These are phyloP conservation scores for Canavalia ensiformis DNA, from an alignment of 306 rosid genomes.

Conservation along the genomic window DNA sequence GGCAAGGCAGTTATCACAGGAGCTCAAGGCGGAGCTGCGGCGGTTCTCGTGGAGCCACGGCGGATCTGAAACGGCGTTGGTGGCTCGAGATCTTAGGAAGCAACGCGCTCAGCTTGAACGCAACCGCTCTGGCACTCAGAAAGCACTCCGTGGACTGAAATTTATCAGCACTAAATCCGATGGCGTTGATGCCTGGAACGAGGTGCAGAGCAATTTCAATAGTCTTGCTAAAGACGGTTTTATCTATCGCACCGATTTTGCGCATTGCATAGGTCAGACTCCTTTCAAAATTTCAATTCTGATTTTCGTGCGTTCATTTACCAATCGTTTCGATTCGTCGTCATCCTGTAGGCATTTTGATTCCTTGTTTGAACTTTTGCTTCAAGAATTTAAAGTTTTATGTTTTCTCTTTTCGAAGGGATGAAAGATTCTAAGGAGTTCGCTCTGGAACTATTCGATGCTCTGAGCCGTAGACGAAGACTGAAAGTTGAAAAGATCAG, in stretches of 20 bases:
- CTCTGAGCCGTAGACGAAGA: slow-evolving; percentile 83
- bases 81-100: slow-evolving; percentile 77
- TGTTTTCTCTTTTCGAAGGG: slow-evolving; percentile 52
- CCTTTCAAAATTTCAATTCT: slow-evolving; percentile 11
- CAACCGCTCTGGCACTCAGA: slow-evolving; percentile 72
- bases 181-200: slow-evolving; percentile 82
- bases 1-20: slow-evolving; percentile 89
- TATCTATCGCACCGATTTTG: slow-evolving; percentile 83
- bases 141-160: slow-evolving; percentile 81
- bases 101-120: slow-evolving; percentile 91
- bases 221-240: slow-evolving; percentile 75
- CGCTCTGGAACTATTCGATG: slow-evolving; percentile 82
- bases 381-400: background rate
- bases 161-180: slow-evolving; percentile 73
- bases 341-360: background rate
- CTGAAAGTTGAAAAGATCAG: slow-evolving; percentile 74
- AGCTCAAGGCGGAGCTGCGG: slow-evolving; percentile 73
- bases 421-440: slow-evolving; percentile 92
- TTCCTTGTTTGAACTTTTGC: background rate
- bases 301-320: background rate
- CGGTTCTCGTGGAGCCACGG: slow-evolving; percentile 84
- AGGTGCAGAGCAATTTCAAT: slow-evolving; percentile 68
- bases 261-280: slow-evolving; percentile 84
- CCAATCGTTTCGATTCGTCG: background rate
- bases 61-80: slow-evolving; percentile 71